phyloP scores from a whole-genome alignment of 73 alveolate genomes.

The Tetrahymena elliotti region DNA sequence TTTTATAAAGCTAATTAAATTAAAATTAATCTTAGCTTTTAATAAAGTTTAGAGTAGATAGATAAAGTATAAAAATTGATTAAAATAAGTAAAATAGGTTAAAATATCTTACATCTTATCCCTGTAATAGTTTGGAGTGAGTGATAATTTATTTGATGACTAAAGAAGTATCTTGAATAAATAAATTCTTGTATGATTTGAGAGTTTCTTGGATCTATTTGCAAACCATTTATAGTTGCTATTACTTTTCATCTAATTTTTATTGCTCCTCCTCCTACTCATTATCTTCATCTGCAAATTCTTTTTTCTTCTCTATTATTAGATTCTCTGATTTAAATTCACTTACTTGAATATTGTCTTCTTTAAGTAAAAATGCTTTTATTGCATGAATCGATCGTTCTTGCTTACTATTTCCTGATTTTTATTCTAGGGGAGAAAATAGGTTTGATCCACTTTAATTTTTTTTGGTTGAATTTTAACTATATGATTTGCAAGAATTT shows the following conservation, averaged over 20 bases:
- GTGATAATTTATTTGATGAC: neutral
- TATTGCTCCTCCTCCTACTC: neutral
- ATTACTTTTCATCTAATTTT: neutral
- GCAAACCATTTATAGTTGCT: neutral
- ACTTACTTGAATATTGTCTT: neutral
- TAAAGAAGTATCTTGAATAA: neutral
- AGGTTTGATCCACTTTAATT: neutral
- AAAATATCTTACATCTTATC: neutral
- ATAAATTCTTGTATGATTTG: neutral
- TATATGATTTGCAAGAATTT: neutral
- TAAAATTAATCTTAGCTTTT: no score
- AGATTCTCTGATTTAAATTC: neutral
- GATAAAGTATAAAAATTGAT: no score
- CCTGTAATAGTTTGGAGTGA: neutral
- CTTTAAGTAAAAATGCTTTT: neutral
- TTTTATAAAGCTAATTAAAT: no score
- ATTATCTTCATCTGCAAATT: neutral
- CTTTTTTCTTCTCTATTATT: neutral
- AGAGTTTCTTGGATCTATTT: neutral
- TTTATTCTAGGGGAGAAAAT: neutral
- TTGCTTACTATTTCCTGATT: neutral
- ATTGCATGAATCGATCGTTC: neutral
- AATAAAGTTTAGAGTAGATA: no score
- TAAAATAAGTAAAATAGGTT: no score
- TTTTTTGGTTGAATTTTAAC: neutral